Evolutionary conservation across 2,329 filamentous ascomycete species (phyloP).

Genomic region (Coniochaeta hoffmannii): DNA sequence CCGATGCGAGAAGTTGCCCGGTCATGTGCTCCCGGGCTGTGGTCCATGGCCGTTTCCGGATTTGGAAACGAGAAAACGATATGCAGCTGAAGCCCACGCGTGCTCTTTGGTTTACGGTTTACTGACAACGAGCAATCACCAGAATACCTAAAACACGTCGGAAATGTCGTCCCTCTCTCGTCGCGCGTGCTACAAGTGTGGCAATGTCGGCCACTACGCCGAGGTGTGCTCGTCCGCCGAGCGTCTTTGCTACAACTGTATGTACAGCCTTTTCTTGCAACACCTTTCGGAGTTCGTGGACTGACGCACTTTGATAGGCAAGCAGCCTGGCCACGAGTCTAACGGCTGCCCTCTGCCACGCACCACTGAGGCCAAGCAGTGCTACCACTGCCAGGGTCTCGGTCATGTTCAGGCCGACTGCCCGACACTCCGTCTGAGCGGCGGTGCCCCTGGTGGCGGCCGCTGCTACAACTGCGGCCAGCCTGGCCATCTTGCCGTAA

Average conservation of each 20-base stretch:
- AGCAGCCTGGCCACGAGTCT: conserved; percentile 91
- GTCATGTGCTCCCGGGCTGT: too few relatives aligned
- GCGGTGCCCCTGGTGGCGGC: conserved; percentile 69
- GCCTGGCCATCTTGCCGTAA: conserved; percentile 82
- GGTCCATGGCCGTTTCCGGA: background rate
- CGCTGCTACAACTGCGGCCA: conserved; percentile 97
- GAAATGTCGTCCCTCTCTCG: conserved; percentile 72
- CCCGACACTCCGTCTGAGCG: conserved; percentile 88
- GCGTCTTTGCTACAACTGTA: conserved; percentile 99
- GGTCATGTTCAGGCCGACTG: conserved; percentile 98
- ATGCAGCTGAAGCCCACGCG: too few relatives aligned
- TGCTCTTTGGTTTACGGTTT: background rate
- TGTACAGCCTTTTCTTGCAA: conserved; percentile 29
- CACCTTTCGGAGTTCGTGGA: background rate
- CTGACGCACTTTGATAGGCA: conserved; percentile 43
- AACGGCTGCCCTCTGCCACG: conserved; percentile 94
- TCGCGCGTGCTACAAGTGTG: conserved; percentile 77
- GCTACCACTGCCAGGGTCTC: conserved; percentile 98
- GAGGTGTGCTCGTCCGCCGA: conserved; percentile 98
- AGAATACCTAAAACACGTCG: background rate
- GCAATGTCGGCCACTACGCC: conserved; percentile 71
- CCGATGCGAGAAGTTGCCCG: too few relatives aligned
- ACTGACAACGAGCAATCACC: background rate
- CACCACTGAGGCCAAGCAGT: conserved; percentile 98
- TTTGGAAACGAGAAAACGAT: background rate